These are phyloP conservation scores for Chaetomium olivaceum DNA, from an alignment of 2,329 filamentous ascomycete species.

Conservation along the genomic window DNA sequence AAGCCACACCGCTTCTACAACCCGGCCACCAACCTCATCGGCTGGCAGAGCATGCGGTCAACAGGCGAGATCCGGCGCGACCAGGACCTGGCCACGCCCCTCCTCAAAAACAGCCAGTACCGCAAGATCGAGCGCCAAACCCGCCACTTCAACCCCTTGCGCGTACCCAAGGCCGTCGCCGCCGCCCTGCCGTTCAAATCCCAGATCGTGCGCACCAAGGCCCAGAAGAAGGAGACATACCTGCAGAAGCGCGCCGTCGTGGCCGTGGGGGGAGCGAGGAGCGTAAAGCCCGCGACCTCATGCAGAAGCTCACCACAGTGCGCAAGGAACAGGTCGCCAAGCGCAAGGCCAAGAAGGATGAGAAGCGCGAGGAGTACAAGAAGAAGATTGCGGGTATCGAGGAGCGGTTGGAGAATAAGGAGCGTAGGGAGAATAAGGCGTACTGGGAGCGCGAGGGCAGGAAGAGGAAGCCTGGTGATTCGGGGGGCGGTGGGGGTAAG, in stretches of 20 bases:
- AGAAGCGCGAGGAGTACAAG: conserved; percentile 75
- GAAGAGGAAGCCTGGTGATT: conserved; percentile 54
- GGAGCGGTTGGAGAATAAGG: conserved; percentile 82
- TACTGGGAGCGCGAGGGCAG: conserved; percentile 91
- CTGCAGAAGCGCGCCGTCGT: conserved; percentile 95
- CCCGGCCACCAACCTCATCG: conserved; percentile 87
- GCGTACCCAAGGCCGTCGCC: conserved; percentile 76
- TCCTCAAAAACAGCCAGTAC: conserved; percentile 84
- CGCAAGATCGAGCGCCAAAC: conserved; percentile 64
- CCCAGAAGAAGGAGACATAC: conserved; percentile 80
- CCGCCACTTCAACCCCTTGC: conserved; percentile 76
- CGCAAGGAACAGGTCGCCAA: conserved; percentile 89
- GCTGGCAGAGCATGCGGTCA: conserved; percentile 91
- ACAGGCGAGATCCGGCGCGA: conserved; percentile 87
- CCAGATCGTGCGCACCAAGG: conserved; percentile 80
- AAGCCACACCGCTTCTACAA: conserved; percentile 97
- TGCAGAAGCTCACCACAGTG: conserved; percentile 90
- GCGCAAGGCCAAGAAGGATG: conserved; percentile 81
- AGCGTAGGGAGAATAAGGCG: conserved; percentile 89
- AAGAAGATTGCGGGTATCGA: conserved; percentile 79
- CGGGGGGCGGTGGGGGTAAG: conserved; percentile 44
- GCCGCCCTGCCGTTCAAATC: conserved; percentile 88
- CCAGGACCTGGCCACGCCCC: conserved; percentile 72
- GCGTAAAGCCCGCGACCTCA: conserved; percentile 80
- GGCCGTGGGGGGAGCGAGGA: conserved; percentile 69